A percentile compares a stretch with the other conserved stretches of the same genome.
phyloP scores from a whole-genome alignment of 768 basidiomycete genomes.

The Calocybe indica region DNA sequence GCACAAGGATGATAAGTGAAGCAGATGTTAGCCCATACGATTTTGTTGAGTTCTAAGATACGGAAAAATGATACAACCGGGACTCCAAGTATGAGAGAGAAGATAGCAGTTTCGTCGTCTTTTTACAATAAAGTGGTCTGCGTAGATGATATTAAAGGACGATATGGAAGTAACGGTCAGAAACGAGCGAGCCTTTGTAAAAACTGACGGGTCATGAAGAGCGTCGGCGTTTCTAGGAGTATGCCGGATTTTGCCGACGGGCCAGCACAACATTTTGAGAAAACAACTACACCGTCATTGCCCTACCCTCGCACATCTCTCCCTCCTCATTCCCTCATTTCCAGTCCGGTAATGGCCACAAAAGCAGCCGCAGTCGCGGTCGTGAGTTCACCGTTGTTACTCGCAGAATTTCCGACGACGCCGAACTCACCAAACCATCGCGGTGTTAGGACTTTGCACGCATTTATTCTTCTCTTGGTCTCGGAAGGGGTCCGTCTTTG shows the following conservation, averaged over 20 bases:
- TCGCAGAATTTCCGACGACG: background rate
- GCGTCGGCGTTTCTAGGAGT: constrained; percentile 30
- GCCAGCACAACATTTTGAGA: constrained; percentile 16
- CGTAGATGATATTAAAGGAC: no score
- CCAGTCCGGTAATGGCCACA: constrained; percentile 49
- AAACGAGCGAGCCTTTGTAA: no score
- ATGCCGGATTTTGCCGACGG: constrained; percentile 32
- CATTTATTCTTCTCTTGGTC: constrained; percentile 74
- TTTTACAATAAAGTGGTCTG: no score
- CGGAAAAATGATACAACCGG: no score
- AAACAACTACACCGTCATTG: constrained; percentile 14
- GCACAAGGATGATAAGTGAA: no score
- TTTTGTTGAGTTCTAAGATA: no score
- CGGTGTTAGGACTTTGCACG: constrained; percentile 69
- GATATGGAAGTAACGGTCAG: no score
- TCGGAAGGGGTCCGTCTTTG: constrained; percentile 70
- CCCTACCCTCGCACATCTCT: constrained; percentile 12
- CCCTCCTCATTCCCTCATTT: constrained; percentile 8
- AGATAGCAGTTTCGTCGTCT: no score
- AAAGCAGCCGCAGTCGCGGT: constrained; percentile 68
- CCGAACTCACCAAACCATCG: constrained; percentile 3
- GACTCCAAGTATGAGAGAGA: no score
- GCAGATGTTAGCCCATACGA: no score
- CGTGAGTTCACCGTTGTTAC: constrained; percentile 27
- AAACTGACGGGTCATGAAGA: no score